Base-by-base conservation (phyloP, 805 yeast species). In the Metschnikowia colocasiae region DNA sequence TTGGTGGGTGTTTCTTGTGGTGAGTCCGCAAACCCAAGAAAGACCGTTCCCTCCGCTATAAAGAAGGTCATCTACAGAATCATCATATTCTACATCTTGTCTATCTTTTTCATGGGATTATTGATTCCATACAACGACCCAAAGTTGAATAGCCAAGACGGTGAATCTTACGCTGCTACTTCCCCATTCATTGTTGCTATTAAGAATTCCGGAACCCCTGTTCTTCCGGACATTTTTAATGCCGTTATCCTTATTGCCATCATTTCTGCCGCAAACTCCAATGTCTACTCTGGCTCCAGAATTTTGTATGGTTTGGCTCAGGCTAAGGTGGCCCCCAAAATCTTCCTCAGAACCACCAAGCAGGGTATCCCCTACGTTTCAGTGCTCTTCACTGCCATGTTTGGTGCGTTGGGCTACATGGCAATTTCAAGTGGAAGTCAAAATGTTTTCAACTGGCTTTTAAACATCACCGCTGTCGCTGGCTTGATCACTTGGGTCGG, bases 181-280 rank as follows among this genome's bases (percentile, higher is more conserved):
- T 85, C 91, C 23, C 92, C 92, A 16, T 85, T 84, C 60, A 76
- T 85, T 52, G 77, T 85, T 62, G 87, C 92, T 33, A 82, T 85
- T 59, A 64, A 73, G 50, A 83, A 82, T 65, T 76, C 83, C 3
- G 89, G 88, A 27, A 84, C 90, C 18, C 48, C 48, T 18, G 75
- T 82, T 2, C 67, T 85, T 50, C 87, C 90, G 39, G 75, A 79
- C 59, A 81, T 85, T 45, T 82, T 85, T 65, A 85, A 85, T 61
- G 91, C 85, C 15, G 83, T 85, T 44, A 80, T 85, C 51, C 61
- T 85, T 40, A 55, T 76, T 19, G 82, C 91, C 15, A 78, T 85
- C 48, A 74, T 83, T 41, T 84, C 91, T n/a, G 90, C 92, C 23
- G 92, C 83, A 61, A 85, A 85, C 68, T 83, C 90, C 12, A 82